Conservation (phyloP, 495 filamentous ascomycete genomes). For the Echria macrotheca region DNA sequence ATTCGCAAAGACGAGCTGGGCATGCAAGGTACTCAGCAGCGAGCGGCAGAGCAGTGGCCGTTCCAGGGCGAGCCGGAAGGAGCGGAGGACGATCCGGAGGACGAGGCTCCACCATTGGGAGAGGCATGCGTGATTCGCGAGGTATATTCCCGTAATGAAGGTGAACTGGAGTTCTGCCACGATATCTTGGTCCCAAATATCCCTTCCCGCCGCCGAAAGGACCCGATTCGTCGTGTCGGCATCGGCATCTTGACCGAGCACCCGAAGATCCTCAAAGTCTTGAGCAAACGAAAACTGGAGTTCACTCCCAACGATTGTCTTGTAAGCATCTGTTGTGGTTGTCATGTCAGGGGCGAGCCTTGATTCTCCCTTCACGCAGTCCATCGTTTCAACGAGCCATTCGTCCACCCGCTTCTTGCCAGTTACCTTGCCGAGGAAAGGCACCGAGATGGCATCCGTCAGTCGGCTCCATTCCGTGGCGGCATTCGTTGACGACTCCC, state of each 20-base stretch:
- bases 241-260: constrained; percentile 47
- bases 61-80: constrained; percentile 51
- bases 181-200: constrained; percentile 41
- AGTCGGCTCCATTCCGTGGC: constrained; percentile 35
- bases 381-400: constrained; percentile 50
- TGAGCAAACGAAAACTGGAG: constrained; percentile 52
- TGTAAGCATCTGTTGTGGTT: constrained; percentile 14
- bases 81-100: constrained; percentile 61
- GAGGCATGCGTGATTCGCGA: constrained; percentile 80
- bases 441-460: constrained; percentile 43
- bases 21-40: constrained; percentile 57
- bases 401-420: constrained; percentile 33
- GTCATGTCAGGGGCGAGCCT: constrained; percentile 18
- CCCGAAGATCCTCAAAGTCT: constrained; percentile 61
- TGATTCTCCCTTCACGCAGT: constrained; percentile 27
- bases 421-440: constrained; percentile 45
- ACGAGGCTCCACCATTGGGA: constrained; percentile 84
- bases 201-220: constrained; percentile 18
- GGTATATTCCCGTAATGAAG: constrained; percentile 72
- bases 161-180: constrained; percentile 85
- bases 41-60: constrained; percentile 53
- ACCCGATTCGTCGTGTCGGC: constrained; percentile 32
- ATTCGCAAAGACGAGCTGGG: constrained; percentile 67
- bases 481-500: not conserved
- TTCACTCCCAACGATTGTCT: constrained; percentile 10